phyloP scores from a whole-genome alignment of 495 filamentous ascomycete species.

The Trichoderma asperelloides region DNA sequence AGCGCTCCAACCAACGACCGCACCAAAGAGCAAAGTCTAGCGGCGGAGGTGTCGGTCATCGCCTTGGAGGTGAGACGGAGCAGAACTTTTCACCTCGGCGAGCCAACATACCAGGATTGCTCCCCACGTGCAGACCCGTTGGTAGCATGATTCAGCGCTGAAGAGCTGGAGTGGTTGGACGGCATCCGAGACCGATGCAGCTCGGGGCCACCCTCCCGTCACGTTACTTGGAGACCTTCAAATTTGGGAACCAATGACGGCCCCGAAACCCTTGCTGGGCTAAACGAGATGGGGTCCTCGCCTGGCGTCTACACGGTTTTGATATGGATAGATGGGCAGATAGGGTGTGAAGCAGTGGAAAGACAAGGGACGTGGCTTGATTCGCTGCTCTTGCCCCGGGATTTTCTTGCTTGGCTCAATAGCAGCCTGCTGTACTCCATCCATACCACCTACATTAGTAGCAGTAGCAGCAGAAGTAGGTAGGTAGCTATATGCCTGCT shows the following conservation, averaged over 20 bases:
- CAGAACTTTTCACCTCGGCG: background rate
- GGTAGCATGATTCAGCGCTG: slow-evolving; percentile 1
- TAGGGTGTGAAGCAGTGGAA: background rate
- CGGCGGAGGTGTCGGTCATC: background rate
- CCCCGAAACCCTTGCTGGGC: background rate
- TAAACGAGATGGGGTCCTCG: background rate
- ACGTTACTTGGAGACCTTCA: slow-evolving; percentile 5
- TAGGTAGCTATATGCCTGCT: background rate
- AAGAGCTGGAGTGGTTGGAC: background rate
- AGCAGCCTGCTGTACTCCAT: background rate
- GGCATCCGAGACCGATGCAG: background rate
- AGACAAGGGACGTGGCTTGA: background rate
- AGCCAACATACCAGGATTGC: background rate
- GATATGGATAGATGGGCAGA: background rate
- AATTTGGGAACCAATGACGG: background rate
- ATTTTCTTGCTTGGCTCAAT: background rate
- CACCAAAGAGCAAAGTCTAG: background rate
- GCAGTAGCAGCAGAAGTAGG: background rate
- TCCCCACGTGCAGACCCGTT: background rate
- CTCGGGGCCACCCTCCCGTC: background rate
- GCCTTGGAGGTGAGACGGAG: background rate
- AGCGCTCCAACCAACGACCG: background rate
- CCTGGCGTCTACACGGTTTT: background rate
- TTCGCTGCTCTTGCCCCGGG: background rate
- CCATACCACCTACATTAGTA: background rate